These are phyloP conservation scores for Didymella exigua DNA, from an alignment of 2,329 filamentous ascomycete species.

Conservation along the genomic window DNA sequence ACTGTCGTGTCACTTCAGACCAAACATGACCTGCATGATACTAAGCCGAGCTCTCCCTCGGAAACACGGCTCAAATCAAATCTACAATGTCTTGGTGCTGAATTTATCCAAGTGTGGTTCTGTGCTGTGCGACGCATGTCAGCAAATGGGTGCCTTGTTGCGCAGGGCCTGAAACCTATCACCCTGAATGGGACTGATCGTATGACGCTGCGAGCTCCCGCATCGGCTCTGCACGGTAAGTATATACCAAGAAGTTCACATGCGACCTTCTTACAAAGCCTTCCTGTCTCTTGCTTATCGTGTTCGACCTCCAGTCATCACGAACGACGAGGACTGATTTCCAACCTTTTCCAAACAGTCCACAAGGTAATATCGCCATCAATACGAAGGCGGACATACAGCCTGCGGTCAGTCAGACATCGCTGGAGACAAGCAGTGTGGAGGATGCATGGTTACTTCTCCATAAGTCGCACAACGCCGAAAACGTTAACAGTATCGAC, in stretches of 20 bases:
- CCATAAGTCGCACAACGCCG: neutral
- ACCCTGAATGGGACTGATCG: neutral
- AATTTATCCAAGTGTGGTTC: neutral
- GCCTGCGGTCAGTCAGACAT: neutral
- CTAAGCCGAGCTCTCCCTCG: neutral
- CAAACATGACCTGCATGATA: neutral
- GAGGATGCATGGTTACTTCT: conserved; percentile 21
- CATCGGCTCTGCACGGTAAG: neutral
- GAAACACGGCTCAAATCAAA: neutral
- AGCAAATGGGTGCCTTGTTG: conserved; percentile 8
- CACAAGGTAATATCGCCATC: neutral
- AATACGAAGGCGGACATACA: neutral
- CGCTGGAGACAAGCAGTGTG: neutral
- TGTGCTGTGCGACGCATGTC: conserved; percentile 10
- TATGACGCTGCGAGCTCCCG: neutral
- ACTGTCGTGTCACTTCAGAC: neutral
- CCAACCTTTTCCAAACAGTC: neutral
- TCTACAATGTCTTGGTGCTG: neutral
- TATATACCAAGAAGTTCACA: neutral
- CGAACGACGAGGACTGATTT: too few relatives aligned
- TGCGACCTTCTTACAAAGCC: neutral
- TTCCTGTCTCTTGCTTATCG: neutral
- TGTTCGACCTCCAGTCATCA: neutral
- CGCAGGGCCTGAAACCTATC: conserved; percentile 1
- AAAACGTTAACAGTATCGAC: neutral